Evolutionary conservation across 768 basidiomycete genomes (phyloP).

Genomic region (Russula sp.): DNA sequence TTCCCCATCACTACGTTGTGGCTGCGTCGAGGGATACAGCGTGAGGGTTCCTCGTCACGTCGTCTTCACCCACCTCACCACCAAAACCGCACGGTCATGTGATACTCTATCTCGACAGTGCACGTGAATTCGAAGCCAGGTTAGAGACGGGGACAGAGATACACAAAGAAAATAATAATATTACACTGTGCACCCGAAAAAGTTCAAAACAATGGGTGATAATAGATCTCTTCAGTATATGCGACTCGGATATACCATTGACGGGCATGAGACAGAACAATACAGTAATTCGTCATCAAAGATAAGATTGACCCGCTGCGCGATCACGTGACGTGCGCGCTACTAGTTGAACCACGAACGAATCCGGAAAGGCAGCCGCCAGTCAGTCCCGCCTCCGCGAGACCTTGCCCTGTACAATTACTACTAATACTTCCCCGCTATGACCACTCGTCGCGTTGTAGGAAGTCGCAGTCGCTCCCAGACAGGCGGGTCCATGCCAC

Average conservation of each 20-base stretch:
- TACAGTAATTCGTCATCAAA: no score
- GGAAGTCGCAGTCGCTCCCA: constrained; percentile 41
- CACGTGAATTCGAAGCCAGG: constrained; percentile 23
- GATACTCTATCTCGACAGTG: background rate
- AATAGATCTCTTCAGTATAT: no score
- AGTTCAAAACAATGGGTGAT: no score
- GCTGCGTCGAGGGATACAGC: constrained; percentile 7
- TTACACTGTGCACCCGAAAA: no score
- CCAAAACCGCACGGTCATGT: background rate
- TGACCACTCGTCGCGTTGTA: constrained; percentile 58
- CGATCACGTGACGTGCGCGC: constrained; percentile 5
- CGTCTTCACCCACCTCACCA: no score
- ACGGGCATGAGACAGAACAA: no score
- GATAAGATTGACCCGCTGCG: background rate
- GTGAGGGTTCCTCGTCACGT: background rate
- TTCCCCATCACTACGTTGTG: constrained; percentile 56
- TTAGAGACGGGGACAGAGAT: no score
- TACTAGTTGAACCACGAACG: constrained; percentile 6
- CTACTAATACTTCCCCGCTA: constrained; percentile 24
- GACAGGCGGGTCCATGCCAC: constrained; percentile 27
- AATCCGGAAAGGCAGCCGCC: background rate
- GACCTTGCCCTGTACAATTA: background rate
- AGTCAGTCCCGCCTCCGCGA: background rate
- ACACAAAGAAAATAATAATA: no score
- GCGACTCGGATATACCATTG: no score